Percentiles rank a stretch among this genome's conserved stretches.
phyloP scores from a whole-genome alignment of 805 yeast species.

The Ogataea nonfermentans region DNA sequence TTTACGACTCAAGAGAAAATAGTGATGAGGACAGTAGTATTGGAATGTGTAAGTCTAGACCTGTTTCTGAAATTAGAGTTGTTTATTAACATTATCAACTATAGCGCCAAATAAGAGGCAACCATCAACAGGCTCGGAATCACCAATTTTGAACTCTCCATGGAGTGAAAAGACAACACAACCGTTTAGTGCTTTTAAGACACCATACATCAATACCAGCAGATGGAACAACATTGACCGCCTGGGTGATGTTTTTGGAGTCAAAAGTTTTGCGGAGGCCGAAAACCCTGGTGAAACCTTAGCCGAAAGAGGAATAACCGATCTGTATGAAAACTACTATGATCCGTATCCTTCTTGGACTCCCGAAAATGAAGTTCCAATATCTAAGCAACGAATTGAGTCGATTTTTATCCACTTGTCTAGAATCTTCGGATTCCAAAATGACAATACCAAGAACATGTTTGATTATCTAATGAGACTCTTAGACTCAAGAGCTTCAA shows the following conservation, averaged over 20 bases:
- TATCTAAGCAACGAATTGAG: slow-evolving; percentile 53
- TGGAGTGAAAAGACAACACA: slow-evolving; percentile 30
- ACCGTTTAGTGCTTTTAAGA: slow-evolving; percentile 43
- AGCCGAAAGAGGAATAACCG: slow-evolving; percentile 37
- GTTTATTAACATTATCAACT: slow-evolving; percentile 9
- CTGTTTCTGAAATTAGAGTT: neutral
- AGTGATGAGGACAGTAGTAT: slow-evolving; percentile 13
- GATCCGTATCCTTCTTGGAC: slow-evolving; percentile 59
- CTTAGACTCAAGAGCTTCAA: slow-evolving; percentile 66
- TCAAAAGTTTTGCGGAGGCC: slow-evolving; percentile 27
- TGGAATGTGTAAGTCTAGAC: slow-evolving; percentile 16
- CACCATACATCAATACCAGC: slow-evolving; percentile 42
- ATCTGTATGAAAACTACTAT: slow-evolving; percentile 41
- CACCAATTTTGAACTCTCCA: slow-evolving; percentile 26
- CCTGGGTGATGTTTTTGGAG: slow-evolving; percentile 34
- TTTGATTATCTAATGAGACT: slow-evolving; percentile 61
- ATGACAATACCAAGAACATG: slow-evolving; percentile 63
- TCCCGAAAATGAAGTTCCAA: slow-evolving; percentile 42
- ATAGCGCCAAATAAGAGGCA: slow-evolving; percentile 22
- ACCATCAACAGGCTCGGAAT: slow-evolving; percentile 12
- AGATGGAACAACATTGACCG: slow-evolving; percentile 43
- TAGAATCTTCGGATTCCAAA: slow-evolving; percentile 64
- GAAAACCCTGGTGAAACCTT: slow-evolving; percentile 35
- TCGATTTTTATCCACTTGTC: slow-evolving; percentile 51
- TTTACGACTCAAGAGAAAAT: slow-evolving; percentile 4